phyloP scores from a whole-genome alignment of 495 filamentous ascomycete species.

The Penicillium bovifimosum region DNA sequence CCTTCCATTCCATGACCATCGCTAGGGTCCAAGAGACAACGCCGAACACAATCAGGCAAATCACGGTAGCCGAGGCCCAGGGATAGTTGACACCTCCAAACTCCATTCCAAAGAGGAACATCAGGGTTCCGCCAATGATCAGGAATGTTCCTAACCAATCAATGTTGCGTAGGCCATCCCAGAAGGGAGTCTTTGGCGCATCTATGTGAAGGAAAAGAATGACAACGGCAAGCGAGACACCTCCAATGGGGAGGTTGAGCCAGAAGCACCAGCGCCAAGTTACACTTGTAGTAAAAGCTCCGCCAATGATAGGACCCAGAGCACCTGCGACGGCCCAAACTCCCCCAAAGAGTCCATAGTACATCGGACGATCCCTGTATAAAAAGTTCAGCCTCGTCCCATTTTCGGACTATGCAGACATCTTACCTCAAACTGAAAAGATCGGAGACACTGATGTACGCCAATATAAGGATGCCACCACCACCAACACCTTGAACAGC shows the following conservation, averaged over 20 bases:
- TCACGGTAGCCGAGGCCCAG: constrained; percentile 68
- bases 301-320: constrained; percentile 70
- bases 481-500: constrained; percentile 81
- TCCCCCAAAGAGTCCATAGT: constrained; percentile 59
- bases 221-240: constrained; percentile 60
- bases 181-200: constrained; percentile 66
- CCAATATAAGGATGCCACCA: constrained; percentile 73
- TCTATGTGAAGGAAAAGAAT: constrained; percentile 69
- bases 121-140: constrained; percentile 71
- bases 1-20: constrained; percentile 60
- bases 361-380: constrained; percentile 54
- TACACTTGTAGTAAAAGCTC: constrained; percentile 62
- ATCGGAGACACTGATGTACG: constrained; percentile 79
- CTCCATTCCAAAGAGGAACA: constrained; percentile 76
- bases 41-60: constrained; percentile 77
- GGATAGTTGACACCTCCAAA: constrained; percentile 71
- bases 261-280: constrained; percentile 63
- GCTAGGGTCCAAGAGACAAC: constrained; percentile 57
- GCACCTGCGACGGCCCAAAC: constrained; percentile 73
- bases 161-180: constrained; percentile 64
- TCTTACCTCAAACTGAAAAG: constrained; percentile 62
- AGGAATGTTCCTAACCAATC: constrained; percentile 69
- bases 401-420: neutral
- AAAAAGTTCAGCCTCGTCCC: constrained; percentile 13
- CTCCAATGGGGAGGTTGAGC: constrained; percentile 69